Evolutionary conservation across 768 basidiomycete species (phyloP).

Genomic region (Tephrocybe sp.): DNA sequence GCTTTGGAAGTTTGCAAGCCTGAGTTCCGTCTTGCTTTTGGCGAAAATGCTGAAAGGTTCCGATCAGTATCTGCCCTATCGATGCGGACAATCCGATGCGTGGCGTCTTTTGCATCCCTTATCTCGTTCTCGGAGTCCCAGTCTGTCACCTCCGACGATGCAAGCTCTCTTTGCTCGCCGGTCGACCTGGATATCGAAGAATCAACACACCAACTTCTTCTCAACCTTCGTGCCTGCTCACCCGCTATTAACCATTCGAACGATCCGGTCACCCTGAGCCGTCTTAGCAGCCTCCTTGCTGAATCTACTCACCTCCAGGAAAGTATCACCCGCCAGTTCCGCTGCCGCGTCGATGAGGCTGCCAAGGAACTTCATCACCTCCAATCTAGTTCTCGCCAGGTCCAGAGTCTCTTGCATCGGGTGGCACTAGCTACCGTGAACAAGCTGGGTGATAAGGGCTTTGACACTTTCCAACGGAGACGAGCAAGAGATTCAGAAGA

Average conservation of each 20-base stretch:
- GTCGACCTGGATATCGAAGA: slow-evolving; percentile 43
- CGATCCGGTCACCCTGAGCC: slow-evolving; percentile 34
- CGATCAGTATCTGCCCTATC: slow-evolving; percentile 55
- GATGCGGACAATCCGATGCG: slow-evolving; percentile 49
- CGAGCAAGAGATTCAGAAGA: slow-evolving; percentile 63
- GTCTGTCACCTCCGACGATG: slow-evolving; percentile 22
- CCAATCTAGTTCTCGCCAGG: slow-evolving; percentile 40
- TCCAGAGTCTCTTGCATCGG: slow-evolving; percentile 40
- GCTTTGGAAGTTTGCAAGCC: slow-evolving; percentile 66
- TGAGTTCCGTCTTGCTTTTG: slow-evolving; percentile 64
- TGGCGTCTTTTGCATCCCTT: slow-evolving; percentile 48
- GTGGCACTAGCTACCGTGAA: slow-evolving; percentile 43
- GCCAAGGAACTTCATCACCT: slow-evolving; percentile 46
- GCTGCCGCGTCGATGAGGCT: slow-evolving; percentile 49
- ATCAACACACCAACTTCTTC: slow-evolving; percentile 46
- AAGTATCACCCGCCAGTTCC: slow-evolving; percentile 48
- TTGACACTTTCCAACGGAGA: slow-evolving; percentile 27
- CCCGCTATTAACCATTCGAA: slow-evolving; percentile 35
- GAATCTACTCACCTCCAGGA: slow-evolving; percentile 47
- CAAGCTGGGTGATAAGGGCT: slow-evolving; percentile 35
- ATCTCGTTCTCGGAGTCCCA: slow-evolving; percentile 40
- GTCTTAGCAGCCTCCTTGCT: slow-evolving; percentile 42
- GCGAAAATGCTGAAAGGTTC: slow-evolving; percentile 41
- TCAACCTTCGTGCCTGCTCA: slow-evolving; percentile 52
- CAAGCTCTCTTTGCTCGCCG: slow-evolving; percentile 33